Percentiles rank a stretch among this genome's conserved stretches.
These are phyloP conservation scores for Rhipidocladum racemiflorum DNA, from an alignment of 176 grass and related monocot genomes.

Conservation along the genomic window DNA sequence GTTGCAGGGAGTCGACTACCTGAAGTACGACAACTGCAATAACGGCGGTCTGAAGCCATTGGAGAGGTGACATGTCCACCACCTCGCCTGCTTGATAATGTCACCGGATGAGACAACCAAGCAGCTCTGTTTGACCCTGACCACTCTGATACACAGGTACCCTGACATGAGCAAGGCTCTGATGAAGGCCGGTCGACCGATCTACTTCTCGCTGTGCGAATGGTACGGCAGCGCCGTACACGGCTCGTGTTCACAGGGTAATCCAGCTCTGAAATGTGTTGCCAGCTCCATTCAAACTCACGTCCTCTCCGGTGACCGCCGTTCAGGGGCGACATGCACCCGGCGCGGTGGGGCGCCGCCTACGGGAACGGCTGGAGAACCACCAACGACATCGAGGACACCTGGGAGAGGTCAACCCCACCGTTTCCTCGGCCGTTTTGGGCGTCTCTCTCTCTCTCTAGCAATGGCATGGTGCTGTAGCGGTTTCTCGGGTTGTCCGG, in stretches of 20 bases:
- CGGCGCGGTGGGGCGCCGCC: constrained; percentile 61
- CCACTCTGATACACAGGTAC: constrained; percentile 41
- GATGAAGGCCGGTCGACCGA: constrained; percentile 53
- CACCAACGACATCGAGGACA: constrained; percentile 75
- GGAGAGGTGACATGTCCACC: constrained; percentile 41
- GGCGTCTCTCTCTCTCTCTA: not conserved
- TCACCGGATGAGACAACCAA: not conserved
- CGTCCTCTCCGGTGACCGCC: not conserved
- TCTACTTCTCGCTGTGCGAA: constrained; percentile 82
- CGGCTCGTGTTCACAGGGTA: not conserved
- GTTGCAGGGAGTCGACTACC: constrained; percentile 78
- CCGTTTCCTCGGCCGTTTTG: not conserved
- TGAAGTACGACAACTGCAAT: constrained; percentile 97
- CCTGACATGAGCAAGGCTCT: constrained; percentile 82
- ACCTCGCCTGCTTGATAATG: not conserved
- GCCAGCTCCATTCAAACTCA: not conserved
- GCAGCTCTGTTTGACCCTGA: not conserved
- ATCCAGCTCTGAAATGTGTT: not conserved
- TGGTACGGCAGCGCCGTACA: constrained; percentile 30
- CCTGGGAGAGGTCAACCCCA: constrained; percentile 58
- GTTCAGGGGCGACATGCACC: constrained; percentile 95
- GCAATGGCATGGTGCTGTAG: not conserved
- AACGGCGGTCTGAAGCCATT: constrained; percentile 69
- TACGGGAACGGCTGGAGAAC: constrained; percentile 95
- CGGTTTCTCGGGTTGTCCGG: not conserved